Percentiles rank a stretch among this genome's conserved stretches.
These are phyloP conservation scores for Penicillium lividum DNA, from an alignment of 495 filamentous ascomycete species.

Conservation along the genomic window DNA sequence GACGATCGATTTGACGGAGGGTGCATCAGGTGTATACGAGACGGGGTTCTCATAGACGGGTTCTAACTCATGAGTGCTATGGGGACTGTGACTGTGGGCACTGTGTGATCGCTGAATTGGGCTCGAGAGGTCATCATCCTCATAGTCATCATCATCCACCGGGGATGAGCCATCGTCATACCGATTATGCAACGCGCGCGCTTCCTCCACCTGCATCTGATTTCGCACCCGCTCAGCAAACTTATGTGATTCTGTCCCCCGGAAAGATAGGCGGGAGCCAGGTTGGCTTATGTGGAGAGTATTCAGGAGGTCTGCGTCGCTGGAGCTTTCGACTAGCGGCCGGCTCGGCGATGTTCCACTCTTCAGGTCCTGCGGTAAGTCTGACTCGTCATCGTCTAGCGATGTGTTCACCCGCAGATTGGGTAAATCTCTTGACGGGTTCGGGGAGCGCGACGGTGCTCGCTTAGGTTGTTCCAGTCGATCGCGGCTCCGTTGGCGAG, in stretches of 20 bases:
- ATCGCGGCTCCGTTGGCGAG: constrained; percentile 46
- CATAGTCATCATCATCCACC: constrained; percentile 25
- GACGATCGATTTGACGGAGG: constrained; percentile 31
- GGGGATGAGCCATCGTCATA: constrained; percentile 33
- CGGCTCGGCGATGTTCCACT: constrained; percentile 22
- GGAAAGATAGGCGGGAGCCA: constrained; percentile 45
- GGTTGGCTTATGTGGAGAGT: constrained; percentile 33
- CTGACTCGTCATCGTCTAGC: constrained; percentile 28
- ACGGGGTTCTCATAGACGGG: constrained; percentile 31
- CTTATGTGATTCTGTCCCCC: constrained; percentile 44
- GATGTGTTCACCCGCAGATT: constrained; percentile 44
- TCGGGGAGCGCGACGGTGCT: constrained; percentile 14
- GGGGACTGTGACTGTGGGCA: constrained; percentile 23
- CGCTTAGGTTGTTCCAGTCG: constrained; percentile 15
- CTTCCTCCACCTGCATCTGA: constrained; percentile 75
- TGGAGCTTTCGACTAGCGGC: constrained; percentile 32
- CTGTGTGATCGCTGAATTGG: constrained; percentile 22
- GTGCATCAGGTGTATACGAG: constrained; percentile 23
- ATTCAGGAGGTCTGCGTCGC: constrained; percentile 43
- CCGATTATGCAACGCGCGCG: constrained; percentile 60
- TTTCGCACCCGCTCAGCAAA: constrained; percentile 60
- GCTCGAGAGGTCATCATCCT: constrained; percentile 13
- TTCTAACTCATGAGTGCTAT: constrained; percentile 10
- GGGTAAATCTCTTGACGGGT: constrained; percentile 24
- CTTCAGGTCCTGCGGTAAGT: constrained; percentile 13